A percentile compares a stretch with the other conserved stretches of the same genome.
These are phyloP conservation scores for Fomitopsis palustris DNA, from an alignment of 1,284 basidiomycete genomes.

Conservation along the genomic window DNA sequence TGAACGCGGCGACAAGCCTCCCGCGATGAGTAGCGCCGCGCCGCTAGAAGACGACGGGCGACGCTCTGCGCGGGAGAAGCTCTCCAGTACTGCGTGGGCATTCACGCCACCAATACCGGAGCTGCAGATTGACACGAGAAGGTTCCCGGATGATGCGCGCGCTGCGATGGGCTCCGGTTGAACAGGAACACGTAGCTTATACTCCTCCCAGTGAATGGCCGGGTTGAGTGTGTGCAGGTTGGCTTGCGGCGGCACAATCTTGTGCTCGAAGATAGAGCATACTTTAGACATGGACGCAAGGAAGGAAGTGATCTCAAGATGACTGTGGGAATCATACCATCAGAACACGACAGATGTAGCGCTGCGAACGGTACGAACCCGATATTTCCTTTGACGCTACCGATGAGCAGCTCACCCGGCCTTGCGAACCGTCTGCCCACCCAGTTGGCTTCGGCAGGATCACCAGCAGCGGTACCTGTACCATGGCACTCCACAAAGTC, in stretches of 20 bases:
- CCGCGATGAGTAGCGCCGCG: constrained; percentile 30
- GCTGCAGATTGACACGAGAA: constrained; percentile 36
- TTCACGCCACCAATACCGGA: constrained; percentile 42
- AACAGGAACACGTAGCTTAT: constrained; percentile 22
- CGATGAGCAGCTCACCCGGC: constrained; percentile 31
- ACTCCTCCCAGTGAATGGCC: constrained; percentile 35
- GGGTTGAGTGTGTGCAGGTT: constrained; percentile 34
- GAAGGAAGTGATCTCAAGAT: constrained; percentile 39
- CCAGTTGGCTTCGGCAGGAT: constrained; percentile 47
- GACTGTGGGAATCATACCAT: constrained; percentile 22
- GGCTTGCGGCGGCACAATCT: constrained; percentile 36
- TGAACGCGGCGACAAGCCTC: constrained; percentile 29
- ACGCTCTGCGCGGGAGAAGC: not conserved
- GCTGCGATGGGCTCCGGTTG: constrained; percentile 16
- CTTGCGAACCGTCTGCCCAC: constrained; percentile 36
- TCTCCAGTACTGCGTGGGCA: constrained; percentile 36
- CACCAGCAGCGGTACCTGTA: constrained; percentile 46
- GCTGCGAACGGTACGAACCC: constrained; percentile 27
- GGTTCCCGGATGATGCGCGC: not conserved
- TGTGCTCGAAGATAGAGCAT: constrained; percentile 31
- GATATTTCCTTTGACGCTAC: constrained; percentile 45
- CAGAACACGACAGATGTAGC: not conserved
- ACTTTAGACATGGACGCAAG: constrained; percentile 41
- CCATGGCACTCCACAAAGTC: constrained; percentile 48
- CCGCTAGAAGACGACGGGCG: constrained; percentile 17